Evolutionary conservation across 768 basidiomycete species (phyloP).

Genomic region (Tephrocybe sp.): DNA sequence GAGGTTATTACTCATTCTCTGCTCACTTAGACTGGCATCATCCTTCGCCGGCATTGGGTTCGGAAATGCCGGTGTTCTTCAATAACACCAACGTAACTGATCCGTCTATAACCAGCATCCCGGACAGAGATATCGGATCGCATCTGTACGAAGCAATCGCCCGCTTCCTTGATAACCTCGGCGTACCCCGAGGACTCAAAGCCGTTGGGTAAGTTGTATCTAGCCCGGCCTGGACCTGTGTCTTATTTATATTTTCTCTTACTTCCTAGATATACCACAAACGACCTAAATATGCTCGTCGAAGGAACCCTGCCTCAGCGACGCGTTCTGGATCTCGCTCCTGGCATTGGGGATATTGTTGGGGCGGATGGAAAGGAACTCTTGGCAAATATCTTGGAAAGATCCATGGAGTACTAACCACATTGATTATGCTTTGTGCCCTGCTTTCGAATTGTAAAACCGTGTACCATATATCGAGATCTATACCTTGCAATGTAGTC

Average conservation of each 20-base stretch:
- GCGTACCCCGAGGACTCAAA: slow-evolving; percentile 82
- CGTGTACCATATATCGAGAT: too few relatives aligned
- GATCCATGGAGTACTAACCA: slow-evolving; percentile 71
- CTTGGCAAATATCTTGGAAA: slow-evolving; percentile 76
- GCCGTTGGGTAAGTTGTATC: slow-evolving; percentile 63
- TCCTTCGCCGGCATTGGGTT: slow-evolving; percentile 96
- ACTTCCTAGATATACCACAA: slow-evolving; percentile 50
- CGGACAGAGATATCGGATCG: slow-evolving; percentile 75
- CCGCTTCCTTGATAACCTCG: slow-evolving; percentile 79
- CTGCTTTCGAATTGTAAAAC: not conserved
- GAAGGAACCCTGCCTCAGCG: slow-evolving; percentile 92
- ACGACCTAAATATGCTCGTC: slow-evolving; percentile 73
- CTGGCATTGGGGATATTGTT: slow-evolving; percentile 79
- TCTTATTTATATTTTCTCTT: not conserved
- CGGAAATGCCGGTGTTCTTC: slow-evolving; percentile 90
- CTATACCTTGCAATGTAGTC: too few relatives aligned
- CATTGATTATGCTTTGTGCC: not conserved
- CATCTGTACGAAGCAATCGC: slow-evolving; percentile 85
- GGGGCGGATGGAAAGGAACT: slow-evolving; percentile 84
- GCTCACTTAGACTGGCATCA: slow-evolving; percentile 67
- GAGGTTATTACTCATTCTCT: not conserved
- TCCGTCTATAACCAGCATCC: slow-evolving; percentile 67
- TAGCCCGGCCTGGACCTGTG: not conserved
- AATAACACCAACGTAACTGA: slow-evolving; percentile 60
- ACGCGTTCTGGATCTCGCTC: slow-evolving; percentile 89